phyloP scores from a whole-genome alignment of 1,139 yeast genomes.

The Candida sp. region DNA sequence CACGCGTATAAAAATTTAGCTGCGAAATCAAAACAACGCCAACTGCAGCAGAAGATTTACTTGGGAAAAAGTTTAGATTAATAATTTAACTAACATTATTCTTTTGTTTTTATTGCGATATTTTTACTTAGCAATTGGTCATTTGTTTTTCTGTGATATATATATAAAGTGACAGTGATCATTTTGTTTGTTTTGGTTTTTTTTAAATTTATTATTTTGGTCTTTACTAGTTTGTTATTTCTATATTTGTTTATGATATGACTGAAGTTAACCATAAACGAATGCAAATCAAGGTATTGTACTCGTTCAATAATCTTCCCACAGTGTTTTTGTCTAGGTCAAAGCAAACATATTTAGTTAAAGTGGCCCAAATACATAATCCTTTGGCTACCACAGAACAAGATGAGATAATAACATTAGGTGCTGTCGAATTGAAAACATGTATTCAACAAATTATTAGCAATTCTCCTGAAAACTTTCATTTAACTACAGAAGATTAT shows the following conservation, averaged over 20 bases:
- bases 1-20: neutral
- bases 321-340: constrained; percentile 60
- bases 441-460: constrained; percentile 50
- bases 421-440: constrained; percentile 52
- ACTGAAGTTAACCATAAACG: constrained; percentile 17
- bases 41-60: neutral
- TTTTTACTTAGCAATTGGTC: too few species aligned
- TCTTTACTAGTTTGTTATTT: neutral
- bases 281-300: constrained; percentile 55
- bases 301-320: constrained; percentile 56
- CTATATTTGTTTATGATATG: neutral
- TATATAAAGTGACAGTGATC: too few species aligned
- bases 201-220: neutral
- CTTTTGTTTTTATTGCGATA: too few species aligned
- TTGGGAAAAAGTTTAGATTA: too few species aligned
- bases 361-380: constrained; percentile 35
- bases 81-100: too few species aligned
- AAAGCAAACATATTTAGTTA: constrained; percentile 38
- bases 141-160: too few species aligned
- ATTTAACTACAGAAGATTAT: constrained; percentile 48
- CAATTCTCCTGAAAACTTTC: constrained; percentile 59
- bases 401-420: constrained; percentile 41
- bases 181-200: neutral
- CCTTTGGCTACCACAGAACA: constrained; percentile 23
- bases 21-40: constrained; percentile 1